phyloP scores from a whole-genome alignment of 2,329 filamentous ascomycete species.

The Fusarium sp. region DNA sequence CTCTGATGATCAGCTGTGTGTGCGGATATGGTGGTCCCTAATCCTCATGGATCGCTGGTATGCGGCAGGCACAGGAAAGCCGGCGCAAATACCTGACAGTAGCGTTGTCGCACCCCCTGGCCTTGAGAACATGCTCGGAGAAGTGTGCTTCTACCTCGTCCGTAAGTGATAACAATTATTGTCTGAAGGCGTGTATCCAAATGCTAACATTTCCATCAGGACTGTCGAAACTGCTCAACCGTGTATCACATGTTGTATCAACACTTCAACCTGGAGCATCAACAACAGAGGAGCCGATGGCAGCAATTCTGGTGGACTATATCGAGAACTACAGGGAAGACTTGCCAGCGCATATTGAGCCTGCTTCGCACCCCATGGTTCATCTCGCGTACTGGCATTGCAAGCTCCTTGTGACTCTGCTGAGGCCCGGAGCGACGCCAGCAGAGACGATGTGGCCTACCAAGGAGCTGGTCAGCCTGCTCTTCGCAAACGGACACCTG shows the following conservation, averaged over 20 bases:
- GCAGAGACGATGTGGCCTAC: conserved; percentile 71
- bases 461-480: conserved; percentile 67
- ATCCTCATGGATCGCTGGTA: conserved; percentile 80
- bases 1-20: conserved; percentile 70
- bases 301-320: conserved; percentile 51
- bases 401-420: conserved; percentile 71
- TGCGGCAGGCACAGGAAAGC: conserved; percentile 73
- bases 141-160: conserved; percentile 71
- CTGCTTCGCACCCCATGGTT: conserved; percentile 64
- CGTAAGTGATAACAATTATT: conserved; percentile 61
- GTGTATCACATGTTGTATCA: conserved; percentile 53
- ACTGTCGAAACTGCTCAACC: conserved; percentile 66
- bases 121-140: conserved; percentile 70
- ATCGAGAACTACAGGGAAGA: conserved; percentile 74
- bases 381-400: conserved; percentile 79
- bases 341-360: conserved; percentile 68
- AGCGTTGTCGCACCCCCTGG: conserved; percentile 70
- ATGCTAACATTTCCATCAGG: conserved; percentile 52
- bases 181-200: neutral
- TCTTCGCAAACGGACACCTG: conserved; percentile 66
- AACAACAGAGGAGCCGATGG: conserved; percentile 49
- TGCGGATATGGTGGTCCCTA: conserved; percentile 78
- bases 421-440: conserved; percentile 66
- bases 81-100: conserved; percentile 71
- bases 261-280: conserved; percentile 50